Evolutionary conservation across 2,329 filamentous ascomycete species (phyloP).

Genomic region (Erysiphe pulchra): DNA sequence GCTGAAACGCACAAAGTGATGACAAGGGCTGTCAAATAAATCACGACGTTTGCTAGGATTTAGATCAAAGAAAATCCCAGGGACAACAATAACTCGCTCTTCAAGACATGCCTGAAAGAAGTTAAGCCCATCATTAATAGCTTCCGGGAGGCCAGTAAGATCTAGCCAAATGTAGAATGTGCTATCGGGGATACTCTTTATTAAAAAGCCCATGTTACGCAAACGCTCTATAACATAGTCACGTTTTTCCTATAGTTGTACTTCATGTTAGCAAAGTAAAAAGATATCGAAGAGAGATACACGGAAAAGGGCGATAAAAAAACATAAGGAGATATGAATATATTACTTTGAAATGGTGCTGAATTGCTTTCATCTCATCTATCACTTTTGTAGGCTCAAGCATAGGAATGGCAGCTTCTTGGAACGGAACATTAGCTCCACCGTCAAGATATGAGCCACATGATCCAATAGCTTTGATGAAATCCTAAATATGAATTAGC

Average conservation of each 20-base stretch:
- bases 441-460: constrained; percentile 89
- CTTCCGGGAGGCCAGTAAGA: constrained; percentile 43
- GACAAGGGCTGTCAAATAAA: constrained; percentile 81
- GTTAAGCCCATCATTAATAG: constrained; percentile 78
- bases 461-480: constrained; percentile 76
- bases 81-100: constrained; percentile 90
- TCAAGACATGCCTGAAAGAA: constrained; percentile 88
- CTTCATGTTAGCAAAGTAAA: too few species aligned
- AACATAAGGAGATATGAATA: background rate
- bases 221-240: constrained; percentile 71
- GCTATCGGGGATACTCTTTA: constrained; percentile 63
- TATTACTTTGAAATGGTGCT: constrained; percentile 50
- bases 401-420: constrained; percentile 80
- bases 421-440: constrained; percentile 84
- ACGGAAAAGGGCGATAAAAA: background rate
- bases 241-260: constrained; percentile 38
- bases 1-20: constrained; percentile 68
- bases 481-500: constrained; percentile 25
- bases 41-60: constrained; percentile 78
- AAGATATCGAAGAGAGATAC: background rate
- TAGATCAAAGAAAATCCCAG: constrained; percentile 92
- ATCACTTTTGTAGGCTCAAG: constrained; percentile 64
- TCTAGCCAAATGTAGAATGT: constrained; percentile 83
- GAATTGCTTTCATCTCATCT: constrained; percentile 69
- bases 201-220: constrained; percentile 62